Percentiles rank a stretch among this genome's conserved stretches.
Evolutionary conservation across 2,329 filamentous ascomycete species (phyloP).

Genomic region (Colletotrichum sp.): DNA sequence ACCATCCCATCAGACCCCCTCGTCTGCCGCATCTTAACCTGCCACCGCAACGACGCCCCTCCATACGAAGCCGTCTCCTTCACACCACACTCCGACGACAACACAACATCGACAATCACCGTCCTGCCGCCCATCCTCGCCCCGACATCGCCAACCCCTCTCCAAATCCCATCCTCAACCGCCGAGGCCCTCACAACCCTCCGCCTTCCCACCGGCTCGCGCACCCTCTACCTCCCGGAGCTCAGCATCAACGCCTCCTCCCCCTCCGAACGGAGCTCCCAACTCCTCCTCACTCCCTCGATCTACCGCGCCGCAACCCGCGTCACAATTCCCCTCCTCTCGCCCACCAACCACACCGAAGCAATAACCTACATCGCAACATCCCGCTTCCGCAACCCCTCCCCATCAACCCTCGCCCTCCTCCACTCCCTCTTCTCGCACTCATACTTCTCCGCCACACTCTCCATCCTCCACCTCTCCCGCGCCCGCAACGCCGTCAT

Average conservation of each 20-base stretch:
- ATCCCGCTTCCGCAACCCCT: background rate
- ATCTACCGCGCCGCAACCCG: slow-evolving; percentile 27
- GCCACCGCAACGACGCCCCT: background rate
- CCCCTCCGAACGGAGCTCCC: slow-evolving; percentile 23
- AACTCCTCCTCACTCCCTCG: slow-evolving; percentile 25
- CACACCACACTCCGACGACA: background rate
- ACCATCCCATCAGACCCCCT: background rate
- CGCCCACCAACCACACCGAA: background rate
- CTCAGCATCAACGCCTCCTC: slow-evolving; percentile 29
- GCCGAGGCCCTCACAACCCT: background rate
- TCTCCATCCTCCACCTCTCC: background rate
- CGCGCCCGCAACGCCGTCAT: background rate
- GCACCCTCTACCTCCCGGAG: slow-evolving; percentile 28
- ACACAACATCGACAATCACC: background rate
- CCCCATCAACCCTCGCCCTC: background rate
- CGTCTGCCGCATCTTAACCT: background rate
- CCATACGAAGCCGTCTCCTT: background rate
- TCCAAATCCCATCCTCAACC: background rate
- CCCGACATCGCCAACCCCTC: accelerated
- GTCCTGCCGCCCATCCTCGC: background rate
- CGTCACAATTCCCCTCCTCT: slow-evolving; percentile 28
- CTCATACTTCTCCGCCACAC: background rate
- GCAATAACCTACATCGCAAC: background rate
- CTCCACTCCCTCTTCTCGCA: background rate
- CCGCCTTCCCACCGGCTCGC: background rate